These are phyloP conservation scores for Lepidium didymum DNA, from an alignment of 345 rosid genomes.

Conservation along the genomic window DNA sequence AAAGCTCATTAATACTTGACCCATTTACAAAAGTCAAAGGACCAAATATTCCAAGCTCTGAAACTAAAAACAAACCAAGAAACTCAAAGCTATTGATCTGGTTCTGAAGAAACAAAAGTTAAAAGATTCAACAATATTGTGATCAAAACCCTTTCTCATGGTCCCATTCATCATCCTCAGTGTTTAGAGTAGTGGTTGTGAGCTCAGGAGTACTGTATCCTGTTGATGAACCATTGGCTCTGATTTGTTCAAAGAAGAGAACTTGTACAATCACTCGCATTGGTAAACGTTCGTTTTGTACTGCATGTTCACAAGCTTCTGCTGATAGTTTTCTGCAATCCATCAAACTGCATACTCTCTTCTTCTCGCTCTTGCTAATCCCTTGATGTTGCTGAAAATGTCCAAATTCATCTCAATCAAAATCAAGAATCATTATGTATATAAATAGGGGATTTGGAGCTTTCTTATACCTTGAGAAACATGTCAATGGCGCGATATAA, in stretches of 20 bases:
- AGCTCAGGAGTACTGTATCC: constrained; percentile 30
- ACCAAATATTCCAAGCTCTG: constrained; percentile 36
- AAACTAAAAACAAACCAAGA: constrained; percentile 16
- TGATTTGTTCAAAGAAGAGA: constrained; percentile 80
- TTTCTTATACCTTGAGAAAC: constrained; percentile 51
- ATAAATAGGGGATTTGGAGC: background rate
- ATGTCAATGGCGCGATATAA: constrained; percentile 67
- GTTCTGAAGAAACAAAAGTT: background rate
- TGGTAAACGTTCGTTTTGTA: constrained; percentile 82
- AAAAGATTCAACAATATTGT: background rate
- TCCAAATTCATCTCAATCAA: background rate
- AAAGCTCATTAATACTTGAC: background rate
- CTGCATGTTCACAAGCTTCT: constrained; percentile 69
- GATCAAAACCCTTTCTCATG: constrained; percentile 38
- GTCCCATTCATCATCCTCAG: constrained; percentile 87
- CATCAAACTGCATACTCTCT: constrained; percentile 63
- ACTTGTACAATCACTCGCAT: constrained; percentile 77
- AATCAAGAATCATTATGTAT: background rate
- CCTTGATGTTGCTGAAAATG: constrained; percentile 48
- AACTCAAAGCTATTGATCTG: constrained; percentile 13
- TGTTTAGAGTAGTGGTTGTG: constrained; percentile 35
- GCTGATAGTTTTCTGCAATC: constrained; percentile 73
- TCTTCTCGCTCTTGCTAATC: constrained; percentile 57
- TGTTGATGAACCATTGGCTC: constrained; percentile 59
- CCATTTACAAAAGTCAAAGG: background rate